phyloP scores from a whole-genome alignment of 129 eudicot genomes.

The carrot (Daucus carota) region DNA sequence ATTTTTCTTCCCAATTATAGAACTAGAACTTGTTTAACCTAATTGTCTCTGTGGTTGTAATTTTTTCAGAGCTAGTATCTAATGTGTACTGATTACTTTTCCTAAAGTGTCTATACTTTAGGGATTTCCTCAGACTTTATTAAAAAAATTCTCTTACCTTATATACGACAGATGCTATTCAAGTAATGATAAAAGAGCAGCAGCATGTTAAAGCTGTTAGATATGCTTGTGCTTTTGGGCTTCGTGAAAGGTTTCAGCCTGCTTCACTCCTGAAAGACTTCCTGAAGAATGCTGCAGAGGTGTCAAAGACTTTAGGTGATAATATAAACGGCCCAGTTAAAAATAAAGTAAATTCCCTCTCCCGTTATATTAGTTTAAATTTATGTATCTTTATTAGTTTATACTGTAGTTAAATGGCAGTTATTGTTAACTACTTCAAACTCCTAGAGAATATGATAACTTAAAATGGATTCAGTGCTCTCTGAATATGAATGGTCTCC shows the following conservation, averaged over 20 bases:
- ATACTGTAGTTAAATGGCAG: not conserved
- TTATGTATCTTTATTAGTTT: not conserved
- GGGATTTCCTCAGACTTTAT: no score
- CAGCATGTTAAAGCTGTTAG: constrained; percentile 7
- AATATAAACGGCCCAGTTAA: not conserved
- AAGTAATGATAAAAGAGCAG: not conserved
- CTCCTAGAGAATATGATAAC: not conserved
- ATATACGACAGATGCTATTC: constrained; percentile 6
- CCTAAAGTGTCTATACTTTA: no score
- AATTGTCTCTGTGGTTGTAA: no score
- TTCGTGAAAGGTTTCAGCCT: constrained; percentile 5
- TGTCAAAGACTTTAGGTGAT: not conserved
- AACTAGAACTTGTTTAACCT: no score
- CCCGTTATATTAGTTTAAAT: not conserved
- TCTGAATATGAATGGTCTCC: not conserved
- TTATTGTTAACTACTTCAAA: not conserved
- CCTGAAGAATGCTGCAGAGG: constrained; percentile 4
- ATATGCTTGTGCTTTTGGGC: constrained; percentile 11
- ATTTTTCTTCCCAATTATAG: no score
- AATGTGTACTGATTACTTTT: no score
- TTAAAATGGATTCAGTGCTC: not conserved
- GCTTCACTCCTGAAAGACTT: constrained; percentile 11
- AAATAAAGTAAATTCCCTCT: not conserved
- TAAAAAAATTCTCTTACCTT: not conserved
- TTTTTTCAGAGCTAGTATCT: no score